Evolutionary conservation across 2,329 filamentous ascomycete species (phyloP).

Genomic region (Verticillium tricorpus): DNA sequence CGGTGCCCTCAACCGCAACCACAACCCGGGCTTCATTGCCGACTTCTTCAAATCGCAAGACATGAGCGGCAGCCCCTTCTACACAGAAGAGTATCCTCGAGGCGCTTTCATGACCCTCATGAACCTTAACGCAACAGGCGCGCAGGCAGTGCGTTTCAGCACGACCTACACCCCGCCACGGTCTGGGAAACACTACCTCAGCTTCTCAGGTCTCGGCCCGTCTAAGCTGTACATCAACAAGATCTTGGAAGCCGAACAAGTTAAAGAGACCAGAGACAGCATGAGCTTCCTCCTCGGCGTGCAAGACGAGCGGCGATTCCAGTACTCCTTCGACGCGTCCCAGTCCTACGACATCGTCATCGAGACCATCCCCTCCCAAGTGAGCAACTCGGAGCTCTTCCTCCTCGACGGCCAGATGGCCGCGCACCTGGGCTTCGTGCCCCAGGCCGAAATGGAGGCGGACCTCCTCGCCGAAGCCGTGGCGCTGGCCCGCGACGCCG

Average conservation of each 20-base stretch:
- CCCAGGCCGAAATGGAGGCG: conserved; percentile 22
- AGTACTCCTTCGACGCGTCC: conserved; percentile 51
- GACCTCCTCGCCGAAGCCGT: conserved; percentile 63
- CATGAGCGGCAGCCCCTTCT: background rate
- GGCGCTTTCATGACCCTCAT: conserved; percentile 10
- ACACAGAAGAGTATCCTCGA: conserved; percentile 9
- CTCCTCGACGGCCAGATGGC: conserved; percentile 46
- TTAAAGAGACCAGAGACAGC: conserved; percentile 21
- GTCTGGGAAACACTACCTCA: conserved; percentile 21
- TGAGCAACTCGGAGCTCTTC: background rate
- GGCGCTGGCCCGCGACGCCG: conserved; percentile 54
- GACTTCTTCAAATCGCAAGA: background rate
- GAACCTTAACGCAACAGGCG: conserved; percentile 12
- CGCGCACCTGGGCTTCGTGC: background rate
- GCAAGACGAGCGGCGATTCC: conserved; percentile 57
- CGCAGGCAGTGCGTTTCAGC: conserved; percentile 21
- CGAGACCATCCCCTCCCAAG: conserved; percentile 35
- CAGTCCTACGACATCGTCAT: conserved; percentile 53
- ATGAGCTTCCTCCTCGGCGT: conserved; percentile 19
- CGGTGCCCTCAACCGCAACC: conserved; percentile 10
- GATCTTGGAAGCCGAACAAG: conserved; percentile 23
- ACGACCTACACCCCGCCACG: conserved; percentile 8
- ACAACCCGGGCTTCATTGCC: conserved; percentile 22
- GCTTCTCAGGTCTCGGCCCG: conserved; percentile 27
- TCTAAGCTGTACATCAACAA: conserved; percentile 26